Conservation (phyloP, 305 asterid species). For the Solanum hybrid region DNA sequence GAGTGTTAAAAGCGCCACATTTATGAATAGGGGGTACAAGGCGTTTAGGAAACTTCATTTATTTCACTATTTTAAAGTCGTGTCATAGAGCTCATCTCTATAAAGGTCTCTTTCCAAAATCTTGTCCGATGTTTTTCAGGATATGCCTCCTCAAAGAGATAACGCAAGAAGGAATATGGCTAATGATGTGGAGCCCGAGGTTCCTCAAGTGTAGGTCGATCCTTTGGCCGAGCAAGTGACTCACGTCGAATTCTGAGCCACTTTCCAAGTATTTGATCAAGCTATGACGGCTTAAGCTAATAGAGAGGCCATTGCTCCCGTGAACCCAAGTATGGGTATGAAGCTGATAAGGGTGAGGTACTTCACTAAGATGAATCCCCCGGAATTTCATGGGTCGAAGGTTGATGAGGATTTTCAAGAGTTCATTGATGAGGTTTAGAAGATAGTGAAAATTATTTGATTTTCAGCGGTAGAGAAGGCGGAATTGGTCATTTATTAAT, state of each 20-base stretch:
- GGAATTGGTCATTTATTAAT: background rate
- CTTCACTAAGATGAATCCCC: background rate
- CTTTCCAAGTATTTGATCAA: background rate
- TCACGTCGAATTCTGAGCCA: rapidly evolving
- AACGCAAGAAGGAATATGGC: background rate
- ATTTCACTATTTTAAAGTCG: background rate
- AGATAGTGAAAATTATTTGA: background rate
- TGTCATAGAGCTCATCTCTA: background rate
- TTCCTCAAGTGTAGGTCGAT: background rate
- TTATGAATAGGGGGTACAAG: background rate
- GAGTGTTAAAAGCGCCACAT: background rate
- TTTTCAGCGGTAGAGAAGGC: background rate
- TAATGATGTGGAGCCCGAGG: background rate
- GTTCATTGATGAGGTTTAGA: background rate
- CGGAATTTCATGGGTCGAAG: background rate
- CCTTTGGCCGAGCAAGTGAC: background rate
- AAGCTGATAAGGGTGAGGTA: background rate
- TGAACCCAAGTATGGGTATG: background rate
- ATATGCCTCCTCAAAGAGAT: background rate
- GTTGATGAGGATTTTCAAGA: background rate
- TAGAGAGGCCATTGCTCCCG: background rate
- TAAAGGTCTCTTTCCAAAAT: background rate
- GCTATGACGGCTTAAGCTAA: background rate
- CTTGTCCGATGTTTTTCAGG: background rate
- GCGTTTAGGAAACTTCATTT: background rate